A percentile compares a stretch with the other conserved stretches of the same genome.
Evolutionary conservation across 805 yeast genomes (phyloP).

Genomic region (Wickerhamiella vanderwaltii): DNA sequence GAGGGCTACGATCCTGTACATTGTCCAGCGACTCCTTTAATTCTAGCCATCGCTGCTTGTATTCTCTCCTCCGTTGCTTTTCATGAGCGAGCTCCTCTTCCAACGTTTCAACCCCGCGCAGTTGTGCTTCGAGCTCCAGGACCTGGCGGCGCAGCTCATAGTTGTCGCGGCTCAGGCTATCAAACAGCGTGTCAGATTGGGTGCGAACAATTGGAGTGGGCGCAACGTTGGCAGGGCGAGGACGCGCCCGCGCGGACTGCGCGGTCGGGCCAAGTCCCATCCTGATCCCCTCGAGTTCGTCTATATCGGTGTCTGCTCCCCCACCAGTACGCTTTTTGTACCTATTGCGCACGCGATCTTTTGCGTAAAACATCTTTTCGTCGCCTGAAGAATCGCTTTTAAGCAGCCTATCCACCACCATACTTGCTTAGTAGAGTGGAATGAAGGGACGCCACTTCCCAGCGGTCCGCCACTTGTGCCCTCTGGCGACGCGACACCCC

Average conservation of each 20-base stretch:
- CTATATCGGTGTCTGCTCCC: not conserved
- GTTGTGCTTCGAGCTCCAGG: not conserved
- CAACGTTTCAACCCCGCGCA: not conserved
- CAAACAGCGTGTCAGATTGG: not conserved
- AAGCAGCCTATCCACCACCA: too few relatives aligned
- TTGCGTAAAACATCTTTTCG: not conserved
- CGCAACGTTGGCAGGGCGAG: not conserved
- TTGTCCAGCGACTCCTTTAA: too few relatives aligned
- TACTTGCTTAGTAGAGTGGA: too few relatives aligned
- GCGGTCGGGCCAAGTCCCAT: too few relatives aligned
- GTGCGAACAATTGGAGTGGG: not conserved
- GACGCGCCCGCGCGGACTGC: not conserved
- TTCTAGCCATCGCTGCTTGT: too few relatives aligned
- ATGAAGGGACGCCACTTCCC: too few relatives aligned
- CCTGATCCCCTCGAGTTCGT: not conserved
- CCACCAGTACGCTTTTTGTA: not conserved
- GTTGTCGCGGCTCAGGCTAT: not conserved
- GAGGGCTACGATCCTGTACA: too few relatives aligned
- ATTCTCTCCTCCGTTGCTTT: not conserved
- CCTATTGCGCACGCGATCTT: slow-evolving; percentile 1
- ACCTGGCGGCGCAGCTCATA: slow-evolving; percentile 2
- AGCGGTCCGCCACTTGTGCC: too few relatives aligned
- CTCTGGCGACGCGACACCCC: too few relatives aligned
- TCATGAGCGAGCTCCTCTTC: too few relatives aligned
- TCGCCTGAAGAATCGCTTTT: slow-evolving; percentile 1